Percentiles rank a stretch among this genome's conserved stretches.
Conservation (phyloP, 208 protist species). For the Trichomonas tenax region DNA sequence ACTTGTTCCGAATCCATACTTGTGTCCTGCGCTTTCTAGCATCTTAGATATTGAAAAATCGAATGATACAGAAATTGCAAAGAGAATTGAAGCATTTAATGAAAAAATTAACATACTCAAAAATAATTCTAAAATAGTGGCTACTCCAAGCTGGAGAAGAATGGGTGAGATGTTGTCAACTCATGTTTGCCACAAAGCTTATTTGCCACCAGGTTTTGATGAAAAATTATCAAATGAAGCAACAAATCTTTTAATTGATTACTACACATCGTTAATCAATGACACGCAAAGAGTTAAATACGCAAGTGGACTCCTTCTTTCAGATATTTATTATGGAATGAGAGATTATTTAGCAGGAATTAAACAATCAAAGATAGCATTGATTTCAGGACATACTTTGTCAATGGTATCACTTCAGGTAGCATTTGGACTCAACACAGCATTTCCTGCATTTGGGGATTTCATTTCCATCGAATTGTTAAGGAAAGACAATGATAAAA, state of each 20-base stretch:
- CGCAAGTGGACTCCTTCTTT: background rate
- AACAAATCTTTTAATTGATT: background rate
- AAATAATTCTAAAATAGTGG: background rate
- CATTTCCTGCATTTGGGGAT: background rate
- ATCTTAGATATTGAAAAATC: background rate
- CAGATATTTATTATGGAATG: conserved; percentile 9
- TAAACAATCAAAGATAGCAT: background rate
- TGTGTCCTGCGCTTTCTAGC: background rate
- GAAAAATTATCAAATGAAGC: background rate
- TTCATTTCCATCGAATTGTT: background rate
- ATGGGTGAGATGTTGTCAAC: background rate
- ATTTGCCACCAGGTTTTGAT: background rate
- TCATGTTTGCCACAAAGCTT: background rate
- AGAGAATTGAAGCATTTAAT: background rate
- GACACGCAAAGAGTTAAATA: background rate
- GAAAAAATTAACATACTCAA: background rate
- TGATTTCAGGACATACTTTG: background rate
- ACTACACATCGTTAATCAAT: background rate
- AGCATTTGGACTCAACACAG: background rate
- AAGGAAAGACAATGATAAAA: background rate
- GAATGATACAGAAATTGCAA: background rate
- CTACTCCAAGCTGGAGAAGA: background rate
- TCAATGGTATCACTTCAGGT: background rate
- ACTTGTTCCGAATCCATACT: background rate
- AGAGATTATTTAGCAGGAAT: background rate